Evolutionary conservation across 2,329 filamentous ascomycete genomes (phyloP).

Genomic region (Pleomassaria siparia): DNA sequence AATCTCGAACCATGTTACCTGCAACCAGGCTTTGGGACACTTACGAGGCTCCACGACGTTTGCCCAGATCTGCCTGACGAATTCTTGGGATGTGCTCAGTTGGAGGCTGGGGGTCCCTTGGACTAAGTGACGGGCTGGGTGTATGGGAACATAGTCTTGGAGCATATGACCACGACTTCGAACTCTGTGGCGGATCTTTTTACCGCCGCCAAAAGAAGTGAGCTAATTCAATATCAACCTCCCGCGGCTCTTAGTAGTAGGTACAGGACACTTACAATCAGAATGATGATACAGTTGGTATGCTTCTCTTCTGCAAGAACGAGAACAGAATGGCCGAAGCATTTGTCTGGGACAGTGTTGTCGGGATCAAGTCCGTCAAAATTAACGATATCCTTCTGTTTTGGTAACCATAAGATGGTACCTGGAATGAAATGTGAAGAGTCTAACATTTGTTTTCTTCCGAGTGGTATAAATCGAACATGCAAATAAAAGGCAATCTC

Average conservation of each 20-base stretch:
- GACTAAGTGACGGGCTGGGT: not conserved
- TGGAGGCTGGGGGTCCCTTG: not conserved
- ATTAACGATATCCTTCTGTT: not conserved
- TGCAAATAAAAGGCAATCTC: not conserved
- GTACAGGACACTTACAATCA: not conserved
- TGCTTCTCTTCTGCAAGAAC: not conserved
- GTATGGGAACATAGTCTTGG: not conserved
- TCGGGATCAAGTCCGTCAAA: not conserved
- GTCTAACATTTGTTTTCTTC: not conserved
- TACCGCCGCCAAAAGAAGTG: conserved; percentile 1
- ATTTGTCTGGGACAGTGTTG: conserved; percentile 1
- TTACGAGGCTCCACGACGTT: not conserved
- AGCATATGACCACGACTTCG: not conserved
- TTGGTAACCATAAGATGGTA: conserved; percentile 1
- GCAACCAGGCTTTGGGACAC: not conserved
- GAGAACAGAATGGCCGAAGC: conserved; percentile 1
- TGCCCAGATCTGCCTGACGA: not conserved
- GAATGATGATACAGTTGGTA: not conserved
- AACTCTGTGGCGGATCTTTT: not conserved
- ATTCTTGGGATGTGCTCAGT: not conserved
- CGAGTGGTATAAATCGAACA: not conserved
- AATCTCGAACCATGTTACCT: not conserved
- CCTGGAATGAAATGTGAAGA: not conserved
- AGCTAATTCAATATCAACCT: not conserved
- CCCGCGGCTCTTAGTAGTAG: not conserved